Evolutionary conservation across 2,329 filamentous ascomycete species (phyloP).

Genomic region (Pezicula neosporulosa): DNA sequence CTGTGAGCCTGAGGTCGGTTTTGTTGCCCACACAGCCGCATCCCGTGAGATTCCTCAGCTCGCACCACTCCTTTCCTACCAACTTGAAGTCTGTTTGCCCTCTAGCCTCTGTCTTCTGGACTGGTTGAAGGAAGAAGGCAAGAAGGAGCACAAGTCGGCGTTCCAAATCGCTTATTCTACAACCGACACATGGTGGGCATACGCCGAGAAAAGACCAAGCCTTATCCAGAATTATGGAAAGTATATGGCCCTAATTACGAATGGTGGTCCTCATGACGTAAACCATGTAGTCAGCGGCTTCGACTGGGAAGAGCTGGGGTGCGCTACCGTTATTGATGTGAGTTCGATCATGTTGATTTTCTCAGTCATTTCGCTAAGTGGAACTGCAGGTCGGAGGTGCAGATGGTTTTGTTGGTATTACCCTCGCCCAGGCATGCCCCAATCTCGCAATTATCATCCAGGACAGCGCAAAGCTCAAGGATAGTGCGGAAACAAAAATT

Average conservation of each 20-base stretch:
- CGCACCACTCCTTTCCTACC: background rate
- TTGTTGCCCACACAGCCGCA: background rate
- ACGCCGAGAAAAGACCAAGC: background rate
- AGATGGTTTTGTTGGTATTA: background rate
- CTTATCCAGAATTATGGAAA: background rate
- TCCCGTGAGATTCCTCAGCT: background rate
- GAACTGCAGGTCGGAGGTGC: background rate
- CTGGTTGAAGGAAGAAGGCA: background rate
- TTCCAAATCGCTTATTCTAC: background rate
- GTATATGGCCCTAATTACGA: background rate
- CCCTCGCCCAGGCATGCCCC: background rate
- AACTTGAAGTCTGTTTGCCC: background rate
- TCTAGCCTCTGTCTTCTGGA: background rate
- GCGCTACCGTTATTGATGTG: background rate
- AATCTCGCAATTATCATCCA: background rate
- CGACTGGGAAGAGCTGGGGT: background rate
- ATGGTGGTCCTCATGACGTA: background rate
- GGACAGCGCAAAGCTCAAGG: background rate
- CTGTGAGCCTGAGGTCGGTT: background rate
- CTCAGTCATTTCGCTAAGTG: background rate
- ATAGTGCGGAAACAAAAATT: no score
- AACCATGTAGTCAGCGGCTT: background rate
- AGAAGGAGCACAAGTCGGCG: background rate
- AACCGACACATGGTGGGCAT: background rate
- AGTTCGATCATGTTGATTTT: background rate